These are phyloP conservation scores for Candida anglica DNA, from an alignment of 805 yeast species.

Conservation along the genomic window DNA sequence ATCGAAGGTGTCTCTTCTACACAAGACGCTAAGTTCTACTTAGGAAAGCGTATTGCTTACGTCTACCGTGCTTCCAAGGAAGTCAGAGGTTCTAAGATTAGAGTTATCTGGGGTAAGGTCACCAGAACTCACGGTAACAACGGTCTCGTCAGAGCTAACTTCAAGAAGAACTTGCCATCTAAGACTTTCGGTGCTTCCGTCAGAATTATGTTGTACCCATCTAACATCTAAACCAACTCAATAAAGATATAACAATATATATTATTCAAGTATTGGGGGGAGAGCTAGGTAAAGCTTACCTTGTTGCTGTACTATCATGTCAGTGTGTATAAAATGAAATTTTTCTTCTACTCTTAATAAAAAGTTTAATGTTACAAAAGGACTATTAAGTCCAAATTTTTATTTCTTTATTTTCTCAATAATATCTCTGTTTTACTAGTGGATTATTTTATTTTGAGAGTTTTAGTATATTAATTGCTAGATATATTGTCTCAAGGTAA, in stretches of 20 bases:
- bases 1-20: constrained; percentile 92
- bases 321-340: not conserved
- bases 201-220: constrained; percentile 99
- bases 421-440: too few relatives aligned
- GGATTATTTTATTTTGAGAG: too few relatives aligned
- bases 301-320: not conserved
- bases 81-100: constrained; percentile 97
- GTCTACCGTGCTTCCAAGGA: constrained; percentile 99
- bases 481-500: too few relatives aligned
- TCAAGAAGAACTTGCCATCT: constrained; percentile 98
- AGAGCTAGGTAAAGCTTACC: constrained; percentile 1
- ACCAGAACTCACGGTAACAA: constrained; percentile 98
- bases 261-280: constrained; percentile 4
- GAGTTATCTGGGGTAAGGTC: constrained; percentile 99
- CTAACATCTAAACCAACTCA: constrained; percentile 77
- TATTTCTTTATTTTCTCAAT: too few relatives aligned
- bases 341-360: not conserved
- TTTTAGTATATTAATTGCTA: too few relatives aligned
- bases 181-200: constrained; percentile 99
- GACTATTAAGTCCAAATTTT: too few relatives aligned
- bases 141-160: constrained; percentile 98
- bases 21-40: constrained; percentile 97
- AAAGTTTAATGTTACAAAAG: too few relatives aligned
- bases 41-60: constrained; percentile 99
- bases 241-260: constrained; percentile 5